Percentiles rank a stretch among this genome's conserved stretches.
phyloP scores from a whole-genome alignment of 495 filamentous ascomycete species.

The Talaromyces trachyspermus region DNA sequence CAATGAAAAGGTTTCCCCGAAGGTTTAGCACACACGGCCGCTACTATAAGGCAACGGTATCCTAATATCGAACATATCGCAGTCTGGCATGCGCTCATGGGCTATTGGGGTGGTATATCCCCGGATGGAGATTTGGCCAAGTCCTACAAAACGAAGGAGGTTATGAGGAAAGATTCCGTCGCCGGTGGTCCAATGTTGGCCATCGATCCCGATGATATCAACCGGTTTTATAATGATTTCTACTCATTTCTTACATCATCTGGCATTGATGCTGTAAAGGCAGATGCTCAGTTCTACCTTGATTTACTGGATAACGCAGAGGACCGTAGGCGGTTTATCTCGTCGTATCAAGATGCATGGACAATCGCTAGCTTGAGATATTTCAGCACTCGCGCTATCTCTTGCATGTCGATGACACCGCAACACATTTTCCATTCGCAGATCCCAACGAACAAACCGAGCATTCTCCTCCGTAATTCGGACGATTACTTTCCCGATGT shows the following conservation, averaged over 20 bases:
- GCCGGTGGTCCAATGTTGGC: conserved; percentile 61
- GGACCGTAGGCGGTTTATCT: conserved; percentile 59
- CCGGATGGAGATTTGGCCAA: conserved; percentile 62
- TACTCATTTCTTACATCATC: conserved; percentile 65
- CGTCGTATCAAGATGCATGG: conserved; percentile 82
- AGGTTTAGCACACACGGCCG: conserved; percentile 63
- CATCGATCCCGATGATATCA: conserved; percentile 64
- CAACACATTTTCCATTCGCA: conserved; percentile 79
- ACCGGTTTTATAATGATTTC: conserved; percentile 82
- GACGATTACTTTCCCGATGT: conserved; percentile 91
- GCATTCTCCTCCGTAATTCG: conserved; percentile 71
- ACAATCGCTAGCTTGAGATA: conserved; percentile 64
- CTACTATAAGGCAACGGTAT: conserved; percentile 59
- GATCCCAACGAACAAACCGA: conserved; percentile 62
- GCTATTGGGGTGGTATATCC: conserved; percentile 90
- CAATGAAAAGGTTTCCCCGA: conserved; percentile 70
- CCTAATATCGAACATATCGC: conserved; percentile 75
- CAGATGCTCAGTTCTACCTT: conserved; percentile 82
- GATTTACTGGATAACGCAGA: conserved; percentile 64
- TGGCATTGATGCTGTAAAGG: conserved; percentile 80
- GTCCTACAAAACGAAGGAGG: conserved; percentile 67
- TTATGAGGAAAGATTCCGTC: conserved; percentile 48
- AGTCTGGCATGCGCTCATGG: conserved; percentile 93
- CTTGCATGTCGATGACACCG: conserved; percentile 86
- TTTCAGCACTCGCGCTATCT: conserved; percentile 71